Conservation (phyloP, 345 rosid species). For the Populus alba region DNA sequence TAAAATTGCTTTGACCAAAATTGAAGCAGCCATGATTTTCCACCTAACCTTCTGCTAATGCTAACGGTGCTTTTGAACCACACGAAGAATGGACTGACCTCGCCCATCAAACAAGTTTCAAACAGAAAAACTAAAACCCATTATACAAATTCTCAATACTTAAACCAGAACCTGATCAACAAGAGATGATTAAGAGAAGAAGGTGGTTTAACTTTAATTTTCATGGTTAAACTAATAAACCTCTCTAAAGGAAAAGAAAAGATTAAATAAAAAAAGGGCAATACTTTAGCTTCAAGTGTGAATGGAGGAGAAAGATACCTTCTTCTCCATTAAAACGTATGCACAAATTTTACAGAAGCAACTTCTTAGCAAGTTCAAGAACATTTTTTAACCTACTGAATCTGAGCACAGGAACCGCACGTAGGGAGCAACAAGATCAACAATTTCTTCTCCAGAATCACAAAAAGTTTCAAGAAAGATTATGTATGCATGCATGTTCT, state of each 20-base stretch:
- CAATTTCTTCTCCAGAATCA: conserved; percentile 1
- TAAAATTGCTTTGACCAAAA: conserved; percentile 16
- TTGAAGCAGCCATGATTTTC: background rate
- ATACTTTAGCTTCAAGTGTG: background rate
- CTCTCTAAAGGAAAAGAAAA: background rate
- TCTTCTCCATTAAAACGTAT: background rate
- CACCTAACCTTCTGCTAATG: conserved; percentile 1
- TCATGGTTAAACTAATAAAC: background rate
- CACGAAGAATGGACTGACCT: background rate
- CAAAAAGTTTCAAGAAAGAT: background rate
- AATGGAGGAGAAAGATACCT: background rate
- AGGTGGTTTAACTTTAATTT: background rate
- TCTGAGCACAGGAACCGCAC: background rate
- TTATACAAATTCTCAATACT: background rate
- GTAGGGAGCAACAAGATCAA: background rate
- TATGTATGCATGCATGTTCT: background rate
- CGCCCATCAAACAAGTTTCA: conserved; percentile 13
- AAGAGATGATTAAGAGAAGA: background rate
- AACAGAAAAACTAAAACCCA: background rate
- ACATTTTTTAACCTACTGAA: conserved; percentile 12
- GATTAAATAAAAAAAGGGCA: background rate
- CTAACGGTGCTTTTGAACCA: background rate
- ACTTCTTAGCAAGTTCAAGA: no score
- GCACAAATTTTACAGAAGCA: conserved; percentile 15
- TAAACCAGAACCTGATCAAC: background rate